These are phyloP conservation scores for Monilinia polystroma DNA, from an alignment of 2,329 filamentous ascomycete species.

Conservation along the genomic window DNA sequence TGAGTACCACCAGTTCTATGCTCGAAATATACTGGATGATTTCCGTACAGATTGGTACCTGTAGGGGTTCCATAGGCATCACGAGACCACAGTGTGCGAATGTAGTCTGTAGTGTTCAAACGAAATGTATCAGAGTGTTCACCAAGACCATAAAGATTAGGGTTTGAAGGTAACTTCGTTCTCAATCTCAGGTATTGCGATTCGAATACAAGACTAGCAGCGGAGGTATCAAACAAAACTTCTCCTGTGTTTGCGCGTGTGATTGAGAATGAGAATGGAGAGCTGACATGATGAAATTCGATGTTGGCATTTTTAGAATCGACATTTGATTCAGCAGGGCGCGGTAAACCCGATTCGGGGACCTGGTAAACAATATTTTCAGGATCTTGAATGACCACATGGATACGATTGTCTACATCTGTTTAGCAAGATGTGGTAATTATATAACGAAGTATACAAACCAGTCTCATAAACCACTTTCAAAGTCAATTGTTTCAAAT, in stretches of 20 bases:
- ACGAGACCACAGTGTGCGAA: slow-evolving; percentile 59
- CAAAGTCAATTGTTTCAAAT: slow-evolving; percentile 56
- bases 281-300: slow-evolving; percentile 51
- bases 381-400: slow-evolving; percentile 63
- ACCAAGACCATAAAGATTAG: slow-evolving; percentile 64
- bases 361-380: slow-evolving; percentile 61
- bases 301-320: slow-evolving; percentile 44
- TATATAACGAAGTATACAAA: slow-evolving; percentile 39
- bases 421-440: slow-evolving; percentile 26
- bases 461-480: slow-evolving; percentile 61
- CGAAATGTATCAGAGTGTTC: slow-evolving; percentile 62
- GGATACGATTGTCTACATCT: slow-evolving; percentile 54
- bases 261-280: slow-evolving; percentile 63
- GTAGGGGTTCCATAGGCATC: slow-evolving; percentile 57
- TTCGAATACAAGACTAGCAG: slow-evolving; percentile 58
- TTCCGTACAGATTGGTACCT: slow-evolving; percentile 60
- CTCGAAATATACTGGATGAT: slow-evolving; percentile 64
- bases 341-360: slow-evolving; percentile 55
- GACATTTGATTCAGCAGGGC: slow-evolving; percentile 46
- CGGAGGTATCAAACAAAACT: slow-evolving; percentile 60
- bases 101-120: slow-evolving; percentile 59
- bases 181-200: slow-evolving; percentile 63
- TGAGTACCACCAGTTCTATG: slow-evolving; percentile 57
- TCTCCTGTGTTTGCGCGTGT: slow-evolving; percentile 49
- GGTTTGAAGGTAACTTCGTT: slow-evolving; percentile 56